Percentiles rank a stretch among this genome's conserved stretches.
phyloP scores from a whole-genome alignment of 192 early-diverging fungal genomes.

The Coemansia sp. region DNA sequence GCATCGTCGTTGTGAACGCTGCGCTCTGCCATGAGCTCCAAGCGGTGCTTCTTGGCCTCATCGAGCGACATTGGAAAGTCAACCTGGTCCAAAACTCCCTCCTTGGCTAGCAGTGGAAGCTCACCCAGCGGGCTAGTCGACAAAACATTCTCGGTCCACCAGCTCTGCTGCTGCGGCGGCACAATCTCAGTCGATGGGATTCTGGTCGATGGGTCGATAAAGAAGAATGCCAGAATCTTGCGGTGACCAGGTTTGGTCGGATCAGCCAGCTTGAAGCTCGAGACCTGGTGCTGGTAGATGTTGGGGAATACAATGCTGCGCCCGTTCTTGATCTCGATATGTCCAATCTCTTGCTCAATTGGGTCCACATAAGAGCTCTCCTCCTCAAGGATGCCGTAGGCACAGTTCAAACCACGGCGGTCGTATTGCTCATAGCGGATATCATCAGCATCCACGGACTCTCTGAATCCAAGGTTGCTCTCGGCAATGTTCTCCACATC shows the following conservation, averaged over 20 bases:
- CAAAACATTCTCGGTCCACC: constrained; percentile 24
- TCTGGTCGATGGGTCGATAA: constrained; percentile 63
- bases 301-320: constrained; percentile 76
- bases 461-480: constrained; percentile 62
- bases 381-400: constrained; percentile 45
- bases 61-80: constrained; percentile 41
- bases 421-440: neutral
- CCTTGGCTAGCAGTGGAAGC: constrained; percentile 24
- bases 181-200: constrained; percentile 64
- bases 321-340: constrained; percentile 54
- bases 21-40: constrained; percentile 56
- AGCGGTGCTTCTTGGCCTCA: constrained; percentile 43
- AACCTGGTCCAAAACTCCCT: constrained; percentile 13
- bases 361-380: neutral
- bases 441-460: neutral
- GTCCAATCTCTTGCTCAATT: constrained; percentile 52
- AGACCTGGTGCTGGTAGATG: constrained; percentile 68
- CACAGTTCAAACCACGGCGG: constrained; percentile 1
- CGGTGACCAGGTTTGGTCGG: constrained; percentile 63
- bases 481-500: constrained; percentile 68
- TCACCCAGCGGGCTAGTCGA: constrained; percentile 5
- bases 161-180: constrained; percentile 67
- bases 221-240: constrained; percentile 71
- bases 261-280: constrained; percentile 63
- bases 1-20: constrained; percentile 5